These are phyloP conservation scores for Saccharomycopsis malanga DNA, from an alignment of 805 yeast species.

Conservation along the genomic window DNA sequence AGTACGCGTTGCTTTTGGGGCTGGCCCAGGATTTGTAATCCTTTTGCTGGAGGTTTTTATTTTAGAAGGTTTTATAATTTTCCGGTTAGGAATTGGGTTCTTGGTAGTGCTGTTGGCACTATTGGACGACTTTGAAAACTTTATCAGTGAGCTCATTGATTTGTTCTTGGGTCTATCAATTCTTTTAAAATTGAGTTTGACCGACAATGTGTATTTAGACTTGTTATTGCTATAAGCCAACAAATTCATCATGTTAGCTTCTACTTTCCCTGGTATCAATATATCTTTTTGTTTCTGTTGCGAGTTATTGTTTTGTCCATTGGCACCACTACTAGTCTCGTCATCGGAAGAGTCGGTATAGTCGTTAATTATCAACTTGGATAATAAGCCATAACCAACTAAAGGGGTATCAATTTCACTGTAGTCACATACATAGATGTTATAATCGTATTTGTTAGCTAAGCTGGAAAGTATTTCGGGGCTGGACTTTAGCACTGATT, in stretches of 20 bases:
- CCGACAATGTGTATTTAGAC: constrained; percentile 2
- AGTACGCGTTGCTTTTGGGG: constrained; percentile 41
- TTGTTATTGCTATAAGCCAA: background rate
- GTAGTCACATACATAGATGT: constrained; percentile 21
- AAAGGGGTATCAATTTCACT: constrained; percentile 21
- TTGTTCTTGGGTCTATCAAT: constrained; percentile 4
- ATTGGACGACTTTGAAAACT: background rate
- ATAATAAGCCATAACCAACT: constrained; percentile 19
- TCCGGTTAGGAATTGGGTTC: background rate
- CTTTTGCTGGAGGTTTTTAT: constrained; percentile 24
- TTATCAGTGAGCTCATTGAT: background rate
- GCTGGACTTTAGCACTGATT: constrained; percentile 16
- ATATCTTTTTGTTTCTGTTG: constrained; percentile 9
- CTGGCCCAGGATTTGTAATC: constrained; percentile 37
- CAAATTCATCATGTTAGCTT: background rate
- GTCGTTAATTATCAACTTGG: constrained; percentile 17
- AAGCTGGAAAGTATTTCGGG: constrained; percentile 17
- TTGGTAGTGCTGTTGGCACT: background rate
- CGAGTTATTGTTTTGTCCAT: background rate
- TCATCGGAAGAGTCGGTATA: constrained; percentile 9
- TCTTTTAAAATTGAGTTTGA: constrained; percentile 14
- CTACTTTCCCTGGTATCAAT: constrained; percentile 21
- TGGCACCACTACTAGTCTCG: background rate
- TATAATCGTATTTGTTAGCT: constrained; percentile 16
- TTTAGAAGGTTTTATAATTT: background rate